Conservation (phyloP, 2,329 filamentous ascomycete species). For the Decorospora gaudefroyi region DNA sequence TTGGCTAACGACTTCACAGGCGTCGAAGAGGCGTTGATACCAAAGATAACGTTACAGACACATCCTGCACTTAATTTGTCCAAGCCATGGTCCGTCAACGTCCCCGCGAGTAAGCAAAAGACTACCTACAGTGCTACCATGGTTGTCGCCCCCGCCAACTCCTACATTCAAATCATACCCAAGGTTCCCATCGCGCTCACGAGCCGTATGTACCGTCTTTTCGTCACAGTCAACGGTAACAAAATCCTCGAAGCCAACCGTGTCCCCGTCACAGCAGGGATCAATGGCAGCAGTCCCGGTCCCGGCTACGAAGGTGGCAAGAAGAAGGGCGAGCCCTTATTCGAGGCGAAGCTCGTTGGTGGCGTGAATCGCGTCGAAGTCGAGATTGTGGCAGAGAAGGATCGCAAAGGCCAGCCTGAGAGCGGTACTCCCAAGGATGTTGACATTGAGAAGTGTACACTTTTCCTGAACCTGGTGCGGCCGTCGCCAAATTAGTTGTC, state of each 20-base stretch:
- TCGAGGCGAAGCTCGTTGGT: conserved; percentile 71
- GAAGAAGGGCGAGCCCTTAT: conserved; percentile 65
- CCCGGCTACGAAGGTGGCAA: conserved; percentile 44
- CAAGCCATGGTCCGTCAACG: conserved; percentile 64
- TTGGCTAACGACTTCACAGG: conserved; percentile 32
- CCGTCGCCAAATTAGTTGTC: conserved; percentile 25
- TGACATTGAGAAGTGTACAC: conserved; percentile 77
- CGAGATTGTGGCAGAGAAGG: conserved; percentile 72
- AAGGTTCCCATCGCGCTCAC: conserved; percentile 66
- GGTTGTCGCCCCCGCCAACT: conserved; percentile 68
- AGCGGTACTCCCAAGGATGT: conserved; percentile 52
- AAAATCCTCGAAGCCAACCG: conserved; percentile 64
- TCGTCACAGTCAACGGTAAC: conserved; percentile 70
- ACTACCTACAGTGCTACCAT: conserved; percentile 74
- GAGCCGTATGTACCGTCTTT: conserved; percentile 74
- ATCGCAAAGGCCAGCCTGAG: conserved; percentile 50
- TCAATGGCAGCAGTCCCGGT: conserved; percentile 34
- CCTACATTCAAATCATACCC: conserved; percentile 72
- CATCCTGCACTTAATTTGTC: conserved; percentile 68
- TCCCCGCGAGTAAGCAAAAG: conserved; percentile 68
- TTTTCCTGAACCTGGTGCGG: conserved; percentile 72
- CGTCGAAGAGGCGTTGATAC: conserved; percentile 65
- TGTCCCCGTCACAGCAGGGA: conserved; percentile 51
- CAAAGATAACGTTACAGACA: conserved; percentile 66
- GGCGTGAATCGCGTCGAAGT: conserved; percentile 80